Base-by-base conservation (phyloP, 805 yeast genomes). In the Metschnikowia dekortorum region DNA sequence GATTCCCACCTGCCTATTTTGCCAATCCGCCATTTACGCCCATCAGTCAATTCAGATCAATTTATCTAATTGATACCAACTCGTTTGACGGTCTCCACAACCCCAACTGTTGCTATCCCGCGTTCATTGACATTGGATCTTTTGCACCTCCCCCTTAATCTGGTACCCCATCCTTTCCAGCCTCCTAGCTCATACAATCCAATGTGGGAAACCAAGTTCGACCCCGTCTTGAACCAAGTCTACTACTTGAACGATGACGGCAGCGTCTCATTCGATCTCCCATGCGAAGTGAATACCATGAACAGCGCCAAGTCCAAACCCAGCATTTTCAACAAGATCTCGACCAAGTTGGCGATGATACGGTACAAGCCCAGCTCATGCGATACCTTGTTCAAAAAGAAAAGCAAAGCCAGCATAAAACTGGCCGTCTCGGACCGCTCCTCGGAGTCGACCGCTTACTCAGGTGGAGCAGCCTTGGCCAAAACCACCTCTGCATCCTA, bases 191-290 rank as follows among this genome's bases (percentile, higher is more conserved):
- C 22, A 22, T 22, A 22, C 22, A 22, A 4, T 22, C 5, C 36
- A 14, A 53, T 44, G 52, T 57, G 59, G 57, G 47, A 47, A 44
- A 47, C 60, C 16, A 54, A 55, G 22, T 57, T 39, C 46, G 61
- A 57, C 45, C 41, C 53, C 10, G 39, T 49, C 29, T 53, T 57
- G 28, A 51, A 56, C 42, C 60, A 56, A 35, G 54, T 50, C 18
- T 57, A 56, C 49, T 57, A 52, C 30, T 39, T 52, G 35, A 34
- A 53, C 7, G 45, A 42, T n/a, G 55, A 52, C 46, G 60, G 60
- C 8, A 28, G 52, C 29, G 42, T 56, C n/a, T 43, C 54, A 14
- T 57, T 57, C 26, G 61, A 57, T 39, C 50, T 51, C 38, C 61
- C 61, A n/a, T 54, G 55, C 41, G 60, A 57, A 40, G 61, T 57